A percentile compares a stretch with the other conserved stretches of the same genome.
phyloP scores from a whole-genome alignment of 176 grass and related monocot genomes.

The Leersia perrieri region DNA sequence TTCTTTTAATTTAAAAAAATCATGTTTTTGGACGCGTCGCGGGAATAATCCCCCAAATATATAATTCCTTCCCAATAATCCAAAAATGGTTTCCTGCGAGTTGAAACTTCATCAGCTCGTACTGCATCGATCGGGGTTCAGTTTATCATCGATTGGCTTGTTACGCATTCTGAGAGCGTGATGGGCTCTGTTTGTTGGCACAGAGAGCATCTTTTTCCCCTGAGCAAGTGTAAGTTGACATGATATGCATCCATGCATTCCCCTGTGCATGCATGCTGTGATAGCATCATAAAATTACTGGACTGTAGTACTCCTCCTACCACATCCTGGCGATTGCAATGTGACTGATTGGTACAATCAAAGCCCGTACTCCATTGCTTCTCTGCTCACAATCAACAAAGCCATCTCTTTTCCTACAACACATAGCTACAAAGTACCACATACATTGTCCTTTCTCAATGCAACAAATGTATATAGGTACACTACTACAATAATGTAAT shows the following conservation, averaged over 20 bases:
- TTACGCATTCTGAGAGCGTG: background rate
- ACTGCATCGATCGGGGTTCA: background rate
- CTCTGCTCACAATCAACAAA: background rate
- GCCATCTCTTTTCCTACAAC: constrained; percentile 8
- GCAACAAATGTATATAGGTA: no score
- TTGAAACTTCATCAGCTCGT: no score
- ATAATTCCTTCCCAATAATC: no score
- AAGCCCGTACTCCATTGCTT: background rate
- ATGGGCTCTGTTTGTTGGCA: background rate
- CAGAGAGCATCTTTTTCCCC: background rate
- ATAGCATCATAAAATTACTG: background rate
- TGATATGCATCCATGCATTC: background rate
- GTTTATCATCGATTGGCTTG: background rate
- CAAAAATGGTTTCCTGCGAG: no score
- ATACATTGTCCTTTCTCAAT: background rate
- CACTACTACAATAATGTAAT: no score
- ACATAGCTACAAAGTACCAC: constrained; percentile 14
- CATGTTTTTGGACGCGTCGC: no score
- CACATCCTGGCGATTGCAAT: background rate
- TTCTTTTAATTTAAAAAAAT: no score
- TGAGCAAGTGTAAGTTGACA: background rate
- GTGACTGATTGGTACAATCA: constrained; percentile 23
- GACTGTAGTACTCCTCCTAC: background rate
- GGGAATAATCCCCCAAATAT: no score
- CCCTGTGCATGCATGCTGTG: background rate